Evolutionary conservation across 169 alveolate genomes (phyloP).

Genomic region (Plasmodium adleri): DNA sequence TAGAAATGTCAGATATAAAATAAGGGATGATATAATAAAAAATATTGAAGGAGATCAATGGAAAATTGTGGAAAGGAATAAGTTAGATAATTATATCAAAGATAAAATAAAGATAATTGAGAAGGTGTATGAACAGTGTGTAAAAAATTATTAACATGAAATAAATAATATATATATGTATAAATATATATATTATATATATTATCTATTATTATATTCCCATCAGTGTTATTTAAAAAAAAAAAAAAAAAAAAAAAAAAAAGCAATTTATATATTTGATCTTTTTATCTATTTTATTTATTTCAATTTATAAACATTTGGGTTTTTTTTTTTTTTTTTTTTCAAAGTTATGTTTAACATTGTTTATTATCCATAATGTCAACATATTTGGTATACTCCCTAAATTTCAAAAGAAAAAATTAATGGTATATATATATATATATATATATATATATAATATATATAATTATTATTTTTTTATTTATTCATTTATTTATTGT

Average conservation of each 20-base stretch:
- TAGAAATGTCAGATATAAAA: slow-evolving; percentile 50
- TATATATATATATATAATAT: background rate
- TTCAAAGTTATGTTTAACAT: background rate
- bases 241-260: too few species aligned
- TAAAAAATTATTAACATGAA: slow-evolving; percentile 1
- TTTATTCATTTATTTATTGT: background rate
- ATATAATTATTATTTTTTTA: background rate
- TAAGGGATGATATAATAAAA: slow-evolving; percentile 44
- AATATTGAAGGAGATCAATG: slow-evolving; percentile 51
- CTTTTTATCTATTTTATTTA: too few species aligned
- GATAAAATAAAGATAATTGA: slow-evolving; percentile 33
- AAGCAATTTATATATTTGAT: too few species aligned
- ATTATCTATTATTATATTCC: background rate
- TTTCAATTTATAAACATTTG: too few species aligned
- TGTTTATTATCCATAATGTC: slow-evolving; percentile 26
- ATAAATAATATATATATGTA: background rate
- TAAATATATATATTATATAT: background rate
- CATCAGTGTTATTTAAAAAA: too few species aligned
- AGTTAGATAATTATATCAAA: slow-evolving; percentile 62
- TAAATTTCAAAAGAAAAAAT: background rate
- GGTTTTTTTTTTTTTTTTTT: too few species aligned
- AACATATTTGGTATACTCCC: slow-evolving; percentile 43
- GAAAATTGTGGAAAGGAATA: slow-evolving; percentile 54
- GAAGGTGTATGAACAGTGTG: slow-evolving; percentile 4
- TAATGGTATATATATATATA: background rate